Base-by-base conservation (phyloP, 306 rosid species). In the Luffa acutangula region DNA sequence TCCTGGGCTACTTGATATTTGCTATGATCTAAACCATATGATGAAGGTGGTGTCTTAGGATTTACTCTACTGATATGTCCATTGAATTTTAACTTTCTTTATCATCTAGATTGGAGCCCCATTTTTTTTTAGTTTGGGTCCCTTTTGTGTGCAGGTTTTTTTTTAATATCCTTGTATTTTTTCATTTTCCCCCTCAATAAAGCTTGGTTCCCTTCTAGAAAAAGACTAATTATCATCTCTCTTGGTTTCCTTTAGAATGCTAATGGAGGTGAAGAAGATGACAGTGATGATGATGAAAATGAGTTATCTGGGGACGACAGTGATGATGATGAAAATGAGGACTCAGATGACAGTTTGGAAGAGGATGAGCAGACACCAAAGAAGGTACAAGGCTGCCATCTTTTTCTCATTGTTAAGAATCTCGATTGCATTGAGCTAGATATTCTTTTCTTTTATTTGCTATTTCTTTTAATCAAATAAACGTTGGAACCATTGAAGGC, bases 341-440 rank as follows among this genome's bases (percentile, higher is more conserved):
- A 85, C 51, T 74, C 64, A 39, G 85, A 80, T 64, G 84, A 83
- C 73, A 81, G 86, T 21, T 87, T 77, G 53, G 82, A 78, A 37
- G 87, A 86, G 74, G 88, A 83, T 45, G 86, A 89, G 77, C 87
- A 86, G 81, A 86, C 88, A 51, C 90, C 82, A 7, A 80, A 80
- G 57, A 90, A 87, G 90, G 97, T 91, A 82, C 14, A 1, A 13
- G 77, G 18, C 77, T 72, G 77, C 59, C 42, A 72, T 70, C 76
- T 43, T 66, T 66, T 34, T 8, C 74, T 66, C 33, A 9, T 41
- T 18, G 39, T 45, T 70, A 45, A 45, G 39, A 70, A 72, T 46
- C 74, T 42, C 0, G 20, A 72, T 72, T 72, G 41, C 42, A 15
- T 5, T 25, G n/a, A 33, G 77, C 25, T 72, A 6, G 41, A 25